Percentiles rank a stretch among this genome's conserved stretches.
phyloP scores from a whole-genome alignment of 2,329 filamentous ascomycete genomes.

The Aspergillus arachidicola region DNA sequence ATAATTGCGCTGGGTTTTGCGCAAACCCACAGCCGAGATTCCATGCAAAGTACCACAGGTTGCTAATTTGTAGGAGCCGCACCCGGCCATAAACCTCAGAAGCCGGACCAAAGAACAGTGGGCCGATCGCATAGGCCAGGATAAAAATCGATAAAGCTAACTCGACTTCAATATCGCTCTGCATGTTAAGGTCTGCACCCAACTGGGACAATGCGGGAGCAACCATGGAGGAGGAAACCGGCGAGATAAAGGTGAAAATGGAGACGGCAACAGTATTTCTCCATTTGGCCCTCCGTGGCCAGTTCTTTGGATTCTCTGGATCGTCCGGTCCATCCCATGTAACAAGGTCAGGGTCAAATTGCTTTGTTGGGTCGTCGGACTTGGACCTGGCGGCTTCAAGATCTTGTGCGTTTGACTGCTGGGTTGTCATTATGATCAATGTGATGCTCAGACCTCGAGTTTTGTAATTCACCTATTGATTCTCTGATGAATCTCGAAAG shows the following conservation, averaged over 20 bases:
- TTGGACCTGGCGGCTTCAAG: neutral
- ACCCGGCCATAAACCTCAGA: conserved; percentile 21
- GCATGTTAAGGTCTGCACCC: conserved; percentile 55
- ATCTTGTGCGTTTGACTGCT: neutral
- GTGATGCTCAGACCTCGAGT: too few species aligned
- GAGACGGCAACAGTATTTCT: conserved; percentile 56
- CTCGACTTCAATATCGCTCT: conserved; percentile 44
- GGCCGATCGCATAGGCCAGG: conserved; percentile 50
- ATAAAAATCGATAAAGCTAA: conserved; percentile 58
- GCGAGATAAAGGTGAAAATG: conserved; percentile 62
- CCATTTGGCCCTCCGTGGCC: conserved; percentile 61
- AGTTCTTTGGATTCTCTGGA: conserved; percentile 50
- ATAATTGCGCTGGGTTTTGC: conserved; percentile 27
- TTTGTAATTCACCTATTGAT: too few species aligned
- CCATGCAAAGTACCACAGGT: conserved; percentile 19
- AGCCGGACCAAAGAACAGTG: conserved; percentile 23
- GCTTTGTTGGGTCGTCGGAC: neutral
- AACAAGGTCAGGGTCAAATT: neutral
- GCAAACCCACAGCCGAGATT: conserved; percentile 39
- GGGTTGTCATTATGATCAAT: neutral
- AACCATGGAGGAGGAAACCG: conserved; percentile 64
- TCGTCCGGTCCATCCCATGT: neutral
- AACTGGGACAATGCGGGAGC: conserved; percentile 56
- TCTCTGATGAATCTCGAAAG: too few species aligned
- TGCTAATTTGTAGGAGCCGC: conserved; percentile 16